phyloP scores from a whole-genome alignment of 192 early-diverging fungal species.

The Backusella parvicylindrica region DNA sequence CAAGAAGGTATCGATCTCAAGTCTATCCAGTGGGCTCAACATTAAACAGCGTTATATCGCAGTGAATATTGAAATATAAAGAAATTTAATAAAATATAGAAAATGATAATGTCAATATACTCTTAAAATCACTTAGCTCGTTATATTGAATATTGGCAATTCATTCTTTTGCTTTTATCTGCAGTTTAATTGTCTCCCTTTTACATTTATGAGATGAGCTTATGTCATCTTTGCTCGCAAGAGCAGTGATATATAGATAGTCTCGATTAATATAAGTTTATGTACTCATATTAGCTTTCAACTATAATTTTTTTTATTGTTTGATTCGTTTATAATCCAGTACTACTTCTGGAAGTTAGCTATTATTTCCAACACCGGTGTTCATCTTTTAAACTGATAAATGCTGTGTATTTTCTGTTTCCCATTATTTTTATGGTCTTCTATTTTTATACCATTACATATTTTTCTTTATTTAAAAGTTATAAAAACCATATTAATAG shows the following conservation, averaged over 20 bases:
- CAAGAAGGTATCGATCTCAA: conserved; percentile 92
- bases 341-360: not conserved
- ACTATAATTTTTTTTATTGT: not conserved
- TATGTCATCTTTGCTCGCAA: not conserved
- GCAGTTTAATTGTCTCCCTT: not conserved
- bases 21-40: conserved; percentile 88
- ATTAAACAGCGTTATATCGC: conserved; percentile 45
- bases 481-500: not conserved
- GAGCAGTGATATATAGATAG: not conserved
- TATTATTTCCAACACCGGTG: not conserved
- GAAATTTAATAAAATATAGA: conserved; percentile 8
- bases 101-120: not conserved
- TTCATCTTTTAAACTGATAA: not conserved
- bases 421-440: too few species aligned
- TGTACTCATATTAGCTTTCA: not conserved
- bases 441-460: too few species aligned
- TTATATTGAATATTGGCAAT: not conserved
- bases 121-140: not conserved
- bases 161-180: not conserved
- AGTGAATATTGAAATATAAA: conserved; percentile 6
- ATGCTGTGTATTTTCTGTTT: not conserved
- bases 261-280: not conserved
- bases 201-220: not conserved
- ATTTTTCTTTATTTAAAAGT: not conserved
- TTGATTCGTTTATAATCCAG: not conserved